Evolutionary conservation across 2,329 filamentous ascomycete genomes (phyloP).

Genomic region (Monilinia laxa): DNA sequence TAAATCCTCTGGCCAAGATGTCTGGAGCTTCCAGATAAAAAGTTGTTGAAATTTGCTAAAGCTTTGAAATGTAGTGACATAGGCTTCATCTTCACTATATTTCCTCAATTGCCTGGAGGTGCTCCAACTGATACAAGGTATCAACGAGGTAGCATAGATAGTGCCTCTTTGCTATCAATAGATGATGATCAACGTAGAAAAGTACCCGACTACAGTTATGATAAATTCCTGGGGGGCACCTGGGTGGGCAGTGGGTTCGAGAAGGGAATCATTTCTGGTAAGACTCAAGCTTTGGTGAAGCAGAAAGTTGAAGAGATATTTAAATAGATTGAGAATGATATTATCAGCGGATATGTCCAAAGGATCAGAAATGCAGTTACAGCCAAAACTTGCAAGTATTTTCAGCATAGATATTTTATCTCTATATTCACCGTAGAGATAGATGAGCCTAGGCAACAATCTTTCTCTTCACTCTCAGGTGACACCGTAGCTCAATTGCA

Average conservation of each 20-base stretch:
- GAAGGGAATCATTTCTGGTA: background rate
- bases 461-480: background rate
- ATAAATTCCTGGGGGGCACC: background rate
- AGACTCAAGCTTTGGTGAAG: background rate
- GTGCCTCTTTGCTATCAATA: background rate
- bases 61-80: background rate
- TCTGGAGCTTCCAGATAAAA: background rate
- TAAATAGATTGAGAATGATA: background rate
- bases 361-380: background rate
- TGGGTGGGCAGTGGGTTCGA: background rate
- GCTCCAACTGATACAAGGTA: background rate
- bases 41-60: background rate
- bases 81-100: background rate
- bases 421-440: background rate
- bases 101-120: background rate
- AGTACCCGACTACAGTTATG: background rate
- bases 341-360: background rate
- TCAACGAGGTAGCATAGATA: background rate
- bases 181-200: background rate
- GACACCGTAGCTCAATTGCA: background rate
- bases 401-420: background rate
- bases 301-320: background rate
- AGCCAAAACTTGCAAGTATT: background rate
- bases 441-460: background rate
- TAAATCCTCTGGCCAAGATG: background rate